Evolutionary conservation across 176 grass and related monocot genomes (phyloP).

Genomic region (Musa troglodytarum): DNA sequence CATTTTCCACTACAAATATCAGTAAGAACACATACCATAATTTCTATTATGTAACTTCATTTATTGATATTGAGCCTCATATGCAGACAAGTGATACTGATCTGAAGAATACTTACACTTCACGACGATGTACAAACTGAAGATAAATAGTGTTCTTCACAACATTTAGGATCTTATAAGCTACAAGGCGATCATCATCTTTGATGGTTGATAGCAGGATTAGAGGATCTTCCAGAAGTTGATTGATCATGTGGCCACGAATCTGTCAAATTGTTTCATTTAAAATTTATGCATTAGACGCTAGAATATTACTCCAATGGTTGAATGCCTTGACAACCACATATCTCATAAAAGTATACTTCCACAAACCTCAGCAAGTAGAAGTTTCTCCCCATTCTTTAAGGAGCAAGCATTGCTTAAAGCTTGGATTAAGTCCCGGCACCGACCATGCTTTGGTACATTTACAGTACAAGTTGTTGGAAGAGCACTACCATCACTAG

Average conservation of each 20-base stretch:
- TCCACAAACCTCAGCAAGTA: constrained; percentile 83
- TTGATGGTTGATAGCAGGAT: constrained; percentile 72
- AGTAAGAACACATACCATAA: not conserved
- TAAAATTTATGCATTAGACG: not conserved
- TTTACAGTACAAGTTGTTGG: constrained; percentile 78
- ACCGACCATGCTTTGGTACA: constrained; percentile 91
- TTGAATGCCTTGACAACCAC: not conserved
- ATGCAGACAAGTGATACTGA: not conserved
- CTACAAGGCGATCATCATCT: constrained; percentile 79
- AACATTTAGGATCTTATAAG: constrained; percentile 79
- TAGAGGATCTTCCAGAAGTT: constrained; percentile 75
- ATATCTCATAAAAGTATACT: not conserved
- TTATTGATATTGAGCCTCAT: not conserved
- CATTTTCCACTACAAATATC: not conserved
- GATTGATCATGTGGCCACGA: constrained; percentile 69
- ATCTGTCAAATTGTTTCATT: constrained; percentile 39
- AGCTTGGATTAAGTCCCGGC: constrained; percentile 74
- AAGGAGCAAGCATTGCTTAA: constrained; percentile 65
- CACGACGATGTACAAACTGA: constrained; percentile 82
- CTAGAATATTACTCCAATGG: not conserved
- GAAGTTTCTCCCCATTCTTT: constrained; percentile 73
- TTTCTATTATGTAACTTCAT: not conserved
- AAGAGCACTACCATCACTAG: constrained; percentile 49
- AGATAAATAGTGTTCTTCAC: constrained; percentile 62
- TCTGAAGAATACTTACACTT: constrained; percentile 58